A percentile compares a stretch with the other conserved stretches of the same genome.
Conservation (phyloP, 768 basidiomycete species). For the Podaxis sp. region DNA sequence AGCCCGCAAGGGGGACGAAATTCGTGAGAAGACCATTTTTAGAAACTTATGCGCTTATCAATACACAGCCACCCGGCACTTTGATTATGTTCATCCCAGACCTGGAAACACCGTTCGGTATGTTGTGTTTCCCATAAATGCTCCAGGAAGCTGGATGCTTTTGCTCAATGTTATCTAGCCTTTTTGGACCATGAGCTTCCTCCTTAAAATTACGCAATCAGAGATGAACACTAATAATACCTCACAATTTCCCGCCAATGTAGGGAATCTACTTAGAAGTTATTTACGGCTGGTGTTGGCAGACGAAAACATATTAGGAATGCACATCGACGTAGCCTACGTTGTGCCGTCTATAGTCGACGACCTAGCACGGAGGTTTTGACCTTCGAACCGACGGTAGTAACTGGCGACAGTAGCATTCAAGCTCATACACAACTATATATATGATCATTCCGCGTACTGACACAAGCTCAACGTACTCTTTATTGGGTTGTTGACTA, state of each 20-base stretch:
- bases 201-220: neutral
- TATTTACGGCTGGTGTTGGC: neutral
- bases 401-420: too few relatives aligned
- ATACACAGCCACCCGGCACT: conserved; percentile 14
- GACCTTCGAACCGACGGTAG: neutral
- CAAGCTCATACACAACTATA: too few relatives aligned
- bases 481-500: neutral
- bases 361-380: neutral
- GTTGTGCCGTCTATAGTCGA: neutral
- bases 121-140: neutral
- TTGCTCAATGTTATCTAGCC: neutral
- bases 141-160: neutral
- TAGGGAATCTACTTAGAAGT: neutral
- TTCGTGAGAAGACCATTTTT: neutral
- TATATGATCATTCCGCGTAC: neutral
- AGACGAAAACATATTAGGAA: neutral
- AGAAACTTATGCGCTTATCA: neutral
- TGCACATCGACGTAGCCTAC: neutral
- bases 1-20: neutral
- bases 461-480: neutral
- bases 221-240: neutral
- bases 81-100: neutral
- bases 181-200: neutral
- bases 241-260: neutral
- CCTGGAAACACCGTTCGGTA: neutral